Evolutionary conservation across 2,329 filamentous ascomycete species (phyloP).

Genomic region (Ophiostoma sp.): DNA sequence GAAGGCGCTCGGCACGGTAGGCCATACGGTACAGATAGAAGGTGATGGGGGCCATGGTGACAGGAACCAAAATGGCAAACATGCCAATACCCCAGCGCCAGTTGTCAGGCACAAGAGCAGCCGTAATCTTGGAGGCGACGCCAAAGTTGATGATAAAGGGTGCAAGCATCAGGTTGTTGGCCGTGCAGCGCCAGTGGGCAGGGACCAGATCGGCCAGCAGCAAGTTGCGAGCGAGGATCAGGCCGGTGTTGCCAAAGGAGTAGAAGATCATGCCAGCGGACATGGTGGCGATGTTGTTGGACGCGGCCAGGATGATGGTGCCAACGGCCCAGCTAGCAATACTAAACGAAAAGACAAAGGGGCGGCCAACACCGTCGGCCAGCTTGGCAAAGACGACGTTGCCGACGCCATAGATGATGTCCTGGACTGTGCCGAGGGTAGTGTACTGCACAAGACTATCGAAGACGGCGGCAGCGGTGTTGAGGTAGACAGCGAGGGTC

Average conservation of each 20-base stretch:
- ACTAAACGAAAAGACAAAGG: neutral
- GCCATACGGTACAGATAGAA: neutral
- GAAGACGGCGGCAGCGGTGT: neutral
- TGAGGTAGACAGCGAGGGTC: constrained; percentile 10
- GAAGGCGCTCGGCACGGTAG: neutral
- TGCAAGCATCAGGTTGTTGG: constrained; percentile 17
- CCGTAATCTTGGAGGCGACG: constrained; percentile 16
- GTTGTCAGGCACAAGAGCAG: neutral
- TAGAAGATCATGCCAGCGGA: constrained; percentile 10
- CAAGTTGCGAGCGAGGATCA: constrained; percentile 7
- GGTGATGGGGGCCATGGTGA: neutral
- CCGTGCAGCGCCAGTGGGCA: constrained; percentile 15
- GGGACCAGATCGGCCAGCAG: constrained; percentile 7
- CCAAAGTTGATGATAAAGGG: constrained; percentile 18
- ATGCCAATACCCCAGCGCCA: too few species aligned
- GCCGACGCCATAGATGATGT: neutral
- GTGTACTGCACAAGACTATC: neutral
- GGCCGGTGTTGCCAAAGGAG: constrained; percentile 5
- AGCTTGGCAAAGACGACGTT: neutral
- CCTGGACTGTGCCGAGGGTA: neutral
- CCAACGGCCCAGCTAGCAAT: constrained; percentile 6
- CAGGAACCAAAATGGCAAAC: neutral
- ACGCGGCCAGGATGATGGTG: neutral
- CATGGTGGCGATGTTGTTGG: constrained; percentile 13
- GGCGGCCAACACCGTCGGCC: neutral